Conservation (phyloP, 1,284 basidiomycete species). For the Phylloporus sp. region DNA sequence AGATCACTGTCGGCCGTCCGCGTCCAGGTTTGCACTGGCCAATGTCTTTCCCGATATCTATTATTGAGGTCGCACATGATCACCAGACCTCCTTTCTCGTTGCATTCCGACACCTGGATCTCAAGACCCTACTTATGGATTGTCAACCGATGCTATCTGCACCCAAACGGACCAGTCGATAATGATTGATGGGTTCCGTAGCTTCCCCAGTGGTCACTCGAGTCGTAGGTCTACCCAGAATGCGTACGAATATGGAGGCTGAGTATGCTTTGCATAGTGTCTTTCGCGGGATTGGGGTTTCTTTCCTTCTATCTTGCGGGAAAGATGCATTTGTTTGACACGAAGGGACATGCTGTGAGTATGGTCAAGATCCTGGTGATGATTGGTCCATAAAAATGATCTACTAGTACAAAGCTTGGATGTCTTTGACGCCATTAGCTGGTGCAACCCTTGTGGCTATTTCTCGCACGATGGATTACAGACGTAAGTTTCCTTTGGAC, state of each 20-base stretch:
- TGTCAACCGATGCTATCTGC: constrained; percentile 81
- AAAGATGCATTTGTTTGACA: constrained; percentile 91
- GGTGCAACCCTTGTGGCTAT: constrained; percentile 89
- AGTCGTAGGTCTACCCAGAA: constrained; percentile 56
- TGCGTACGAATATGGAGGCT: neutral
- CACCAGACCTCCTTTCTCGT: constrained; percentile 75
- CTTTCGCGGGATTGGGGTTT: constrained; percentile 93
- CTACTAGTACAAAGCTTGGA: constrained; percentile 77
- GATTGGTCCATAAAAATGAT: constrained; percentile 2
- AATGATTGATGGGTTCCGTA: constrained; percentile 87
- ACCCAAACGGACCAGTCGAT: constrained; percentile 64
- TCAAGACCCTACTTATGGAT: constrained; percentile 71
- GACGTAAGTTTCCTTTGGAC: constrained; percentile 56
- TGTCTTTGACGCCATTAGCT: constrained; percentile 76
- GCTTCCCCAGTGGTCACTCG: constrained; percentile 94
- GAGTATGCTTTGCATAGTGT: constrained; percentile 53
- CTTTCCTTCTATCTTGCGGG: constrained; percentile 88
- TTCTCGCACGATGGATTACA: constrained; percentile 89
- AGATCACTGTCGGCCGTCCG: constrained; percentile 90
- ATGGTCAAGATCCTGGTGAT: neutral
- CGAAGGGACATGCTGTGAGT: constrained; percentile 75
- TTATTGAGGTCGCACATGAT: constrained; percentile 1
- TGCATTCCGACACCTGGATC: constrained; percentile 77
- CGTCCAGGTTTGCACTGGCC: constrained; percentile 62
- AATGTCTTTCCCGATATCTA: neutral